Base-by-base conservation (phyloP, 768 basidiomycete species). In the Lentinula boryana region DNA sequence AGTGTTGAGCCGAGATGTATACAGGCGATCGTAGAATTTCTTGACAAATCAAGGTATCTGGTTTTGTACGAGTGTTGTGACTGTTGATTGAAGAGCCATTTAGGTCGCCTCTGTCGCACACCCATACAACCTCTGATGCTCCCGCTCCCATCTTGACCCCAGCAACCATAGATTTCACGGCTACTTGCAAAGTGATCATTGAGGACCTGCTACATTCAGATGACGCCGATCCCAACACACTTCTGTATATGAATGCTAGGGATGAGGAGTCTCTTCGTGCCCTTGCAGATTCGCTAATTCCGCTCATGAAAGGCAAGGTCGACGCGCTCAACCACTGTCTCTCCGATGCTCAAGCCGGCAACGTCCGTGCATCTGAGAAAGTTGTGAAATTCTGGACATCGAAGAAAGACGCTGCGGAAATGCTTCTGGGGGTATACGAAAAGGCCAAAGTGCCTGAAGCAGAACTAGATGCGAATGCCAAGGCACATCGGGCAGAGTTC, bases 71-170 rank as follows among this genome's bases (percentile, higher is more conserved):
- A 10, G n/a, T 23, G 8, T 16, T n/a, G 21, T 23, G 46, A 13
- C 5, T 15, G 13, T 5, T 43, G 16, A 13, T 13, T 43, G 41
- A 48, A 48, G 46, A 15, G 16, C 8, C 4, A 9, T 1, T 2
- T 48, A 48, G 46, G n/a, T 90, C 86, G 1, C 72, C 82, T 13
- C 72, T 78, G 59, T 90, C 89, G 8, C 82, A 77, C 48, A 87
- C 88, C 4, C 81, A 85, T 65, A 87, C 90, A 4, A 88, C 85
- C 2, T 89, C 89, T 0, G 68, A 74, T 12, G 84, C 87, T 1
- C 92, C 93, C 0, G 89, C 92, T 0, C 91, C 91, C 0, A 76
- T 83, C 0, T 76, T 95, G 23, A 78, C 87, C 16, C 92, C 93
- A 1, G 91, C 92, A 1, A 93, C 93, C 3, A 84, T 93, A 63